phyloP scores from a whole-genome alignment of 164 flowering plant genomes.

The Magnolia changhungtana region DNA sequence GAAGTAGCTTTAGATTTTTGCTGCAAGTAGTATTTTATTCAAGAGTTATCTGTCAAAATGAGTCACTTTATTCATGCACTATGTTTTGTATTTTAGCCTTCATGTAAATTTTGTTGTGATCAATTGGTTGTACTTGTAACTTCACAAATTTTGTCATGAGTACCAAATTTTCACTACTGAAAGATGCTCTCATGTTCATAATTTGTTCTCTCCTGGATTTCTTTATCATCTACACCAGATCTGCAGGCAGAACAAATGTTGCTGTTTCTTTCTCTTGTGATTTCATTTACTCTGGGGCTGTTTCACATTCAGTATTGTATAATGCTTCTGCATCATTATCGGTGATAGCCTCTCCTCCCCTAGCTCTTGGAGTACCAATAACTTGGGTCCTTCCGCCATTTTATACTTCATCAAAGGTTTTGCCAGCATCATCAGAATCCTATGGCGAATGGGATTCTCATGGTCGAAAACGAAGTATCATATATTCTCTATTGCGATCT shows the following conservation, averaged over 20 bases:
- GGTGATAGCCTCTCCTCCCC: conserved; percentile 84
- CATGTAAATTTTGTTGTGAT: too few relatives aligned
- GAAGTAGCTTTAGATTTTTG: not conserved
- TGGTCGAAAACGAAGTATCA: conserved; percentile 46
- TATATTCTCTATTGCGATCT: conserved; percentile 56
- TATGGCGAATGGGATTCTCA: conserved; percentile 37
- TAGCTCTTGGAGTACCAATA: conserved; percentile 79
- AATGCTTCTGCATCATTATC: conserved; percentile 49
- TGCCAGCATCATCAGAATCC: conserved; percentile 60
- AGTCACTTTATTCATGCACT: not conserved
- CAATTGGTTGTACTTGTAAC: not conserved
- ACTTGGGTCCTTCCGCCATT: conserved; percentile 94
- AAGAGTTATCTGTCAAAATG: not conserved
- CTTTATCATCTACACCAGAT: conserved; percentile 34
- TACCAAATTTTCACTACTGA: too few relatives aligned
- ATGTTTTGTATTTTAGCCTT: not conserved
- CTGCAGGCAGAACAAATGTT: conserved; percentile 68
- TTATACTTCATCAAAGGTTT: conserved; percentile 61
- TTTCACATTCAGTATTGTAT: conserved; percentile 46
- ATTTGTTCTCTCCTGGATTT: not conserved
- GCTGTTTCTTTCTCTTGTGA: conserved; percentile 79
- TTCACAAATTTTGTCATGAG: not conserved
- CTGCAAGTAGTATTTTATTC: not conserved
- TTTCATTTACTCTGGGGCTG: conserved; percentile 43
- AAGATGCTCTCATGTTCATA: not conserved